These are phyloP conservation scores for Mortierella sp. DNA, from an alignment of 371 early-diverging fungal species.

Conservation along the genomic window DNA sequence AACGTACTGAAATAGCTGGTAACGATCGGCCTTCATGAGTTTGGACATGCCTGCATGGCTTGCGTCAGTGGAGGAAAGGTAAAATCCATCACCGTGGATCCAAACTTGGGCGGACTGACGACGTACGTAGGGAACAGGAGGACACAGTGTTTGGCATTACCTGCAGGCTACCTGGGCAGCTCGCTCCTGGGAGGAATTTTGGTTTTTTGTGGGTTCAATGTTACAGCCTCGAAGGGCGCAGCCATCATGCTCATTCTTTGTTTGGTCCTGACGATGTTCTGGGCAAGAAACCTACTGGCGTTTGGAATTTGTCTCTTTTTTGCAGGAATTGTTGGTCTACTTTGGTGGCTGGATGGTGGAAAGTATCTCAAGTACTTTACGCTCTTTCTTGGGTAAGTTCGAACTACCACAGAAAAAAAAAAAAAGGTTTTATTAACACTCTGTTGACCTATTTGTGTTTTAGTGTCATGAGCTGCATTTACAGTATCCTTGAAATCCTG, in stretches of 20 bases:
- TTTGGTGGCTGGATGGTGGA: slow-evolving; percentile 87
- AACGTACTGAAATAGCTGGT: slow-evolving; percentile 65
- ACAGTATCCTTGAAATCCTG: slow-evolving; percentile 94
- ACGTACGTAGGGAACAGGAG: slow-evolving; percentile 70
- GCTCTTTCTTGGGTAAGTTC: slow-evolving; percentile 85
- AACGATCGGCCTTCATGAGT: slow-evolving; percentile 88
- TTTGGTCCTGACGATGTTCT: slow-evolving; percentile 79
- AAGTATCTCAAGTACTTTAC: slow-evolving; percentile 86
- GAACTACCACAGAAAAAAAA: neutral
- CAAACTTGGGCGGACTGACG: slow-evolving; percentile 94
- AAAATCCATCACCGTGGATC: slow-evolving; percentile 91
- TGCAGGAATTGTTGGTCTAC: slow-evolving; percentile 81
- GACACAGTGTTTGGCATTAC: slow-evolving; percentile 78
- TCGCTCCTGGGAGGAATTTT: slow-evolving; percentile 88
- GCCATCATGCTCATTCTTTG: slow-evolving; percentile 83
- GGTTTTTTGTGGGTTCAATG: slow-evolving; percentile 92
- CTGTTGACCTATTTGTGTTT: neutral
- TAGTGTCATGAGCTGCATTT: slow-evolving; percentile 91
- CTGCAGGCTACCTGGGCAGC: slow-evolving; percentile 84
- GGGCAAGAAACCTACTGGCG: slow-evolving; percentile 92
- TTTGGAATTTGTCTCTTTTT: slow-evolving; percentile 85
- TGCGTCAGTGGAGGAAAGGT: slow-evolving; percentile 90
- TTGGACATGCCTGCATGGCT: slow-evolving; percentile 85
- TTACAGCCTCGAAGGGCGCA: slow-evolving; percentile 86
- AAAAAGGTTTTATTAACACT: neutral